Conservation (phyloP, 306 rosid species). For the Delonix regia region DNA sequence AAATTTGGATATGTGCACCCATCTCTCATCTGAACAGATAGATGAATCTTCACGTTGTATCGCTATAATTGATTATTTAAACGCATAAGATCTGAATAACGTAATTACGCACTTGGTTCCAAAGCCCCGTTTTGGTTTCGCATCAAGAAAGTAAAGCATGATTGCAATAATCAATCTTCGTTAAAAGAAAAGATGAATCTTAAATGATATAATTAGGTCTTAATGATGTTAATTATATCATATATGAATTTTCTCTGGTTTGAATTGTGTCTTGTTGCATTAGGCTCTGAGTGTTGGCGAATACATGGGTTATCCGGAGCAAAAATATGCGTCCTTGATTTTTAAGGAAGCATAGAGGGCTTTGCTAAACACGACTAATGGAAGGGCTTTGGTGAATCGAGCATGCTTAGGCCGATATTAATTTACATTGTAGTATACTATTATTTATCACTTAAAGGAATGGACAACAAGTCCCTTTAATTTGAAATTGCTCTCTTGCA, state of each 20-base stretch:
- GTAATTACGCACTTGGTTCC: neutral
- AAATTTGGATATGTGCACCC: neutral
- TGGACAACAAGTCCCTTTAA: neutral
- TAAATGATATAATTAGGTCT: constrained; percentile 36
- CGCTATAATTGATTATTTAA: neutral
- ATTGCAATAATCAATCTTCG: neutral
- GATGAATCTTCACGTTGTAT: neutral
- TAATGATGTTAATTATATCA: neutral
- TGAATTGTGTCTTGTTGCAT: neutral
- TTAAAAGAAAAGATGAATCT: neutral
- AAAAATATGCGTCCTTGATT: neutral
- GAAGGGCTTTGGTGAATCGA: neutral
- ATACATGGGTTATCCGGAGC: neutral
- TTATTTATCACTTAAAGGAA: neutral
- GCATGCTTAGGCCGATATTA: neutral
- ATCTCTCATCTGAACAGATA: neutral
- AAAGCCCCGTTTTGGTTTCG: neutral
- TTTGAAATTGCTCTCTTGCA: neutral
- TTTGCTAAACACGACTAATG: neutral
- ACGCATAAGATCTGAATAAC: constrained; percentile 33
- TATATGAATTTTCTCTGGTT: no score
- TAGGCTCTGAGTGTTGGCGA: neutral
- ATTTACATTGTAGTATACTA: neutral
- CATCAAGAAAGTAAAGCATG: constrained; percentile 2
- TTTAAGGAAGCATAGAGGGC: neutral